phyloP scores from a whole-genome alignment of 306 rosid species.

The Neltuma alba region DNA sequence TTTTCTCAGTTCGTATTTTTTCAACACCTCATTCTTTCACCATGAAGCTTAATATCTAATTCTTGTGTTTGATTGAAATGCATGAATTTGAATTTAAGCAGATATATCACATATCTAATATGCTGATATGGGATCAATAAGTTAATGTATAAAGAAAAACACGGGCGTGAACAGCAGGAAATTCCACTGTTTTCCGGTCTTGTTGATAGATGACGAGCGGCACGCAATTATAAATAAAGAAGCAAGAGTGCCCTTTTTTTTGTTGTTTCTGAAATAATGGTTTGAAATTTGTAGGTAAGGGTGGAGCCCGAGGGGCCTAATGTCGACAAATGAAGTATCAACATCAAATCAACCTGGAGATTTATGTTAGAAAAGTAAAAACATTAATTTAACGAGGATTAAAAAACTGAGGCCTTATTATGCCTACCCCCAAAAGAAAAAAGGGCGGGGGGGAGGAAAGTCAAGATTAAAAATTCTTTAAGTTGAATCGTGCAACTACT shows the following conservation, averaged over 20 bases:
- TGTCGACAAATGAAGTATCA: conserved; percentile 54
- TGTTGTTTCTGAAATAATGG: background rate
- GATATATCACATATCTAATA: background rate
- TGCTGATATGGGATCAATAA: background rate
- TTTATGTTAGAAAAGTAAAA: conserved; percentile 41
- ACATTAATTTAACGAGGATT: conserved; percentile 30
- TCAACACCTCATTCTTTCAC: background rate
- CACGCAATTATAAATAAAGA: background rate
- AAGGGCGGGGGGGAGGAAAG: conserved; percentile 45
- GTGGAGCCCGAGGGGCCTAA: conserved; percentile 41
- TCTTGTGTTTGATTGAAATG: background rate
- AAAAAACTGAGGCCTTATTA: conserved; percentile 18
- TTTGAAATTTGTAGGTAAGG: conserved; percentile 40
- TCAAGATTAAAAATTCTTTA: conserved; percentile 53
- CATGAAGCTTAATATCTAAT: background rate
- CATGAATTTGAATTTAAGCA: background rate
- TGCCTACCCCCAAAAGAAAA: conserved; percentile 41
- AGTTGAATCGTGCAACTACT: conserved; percentile 48
- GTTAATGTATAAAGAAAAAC: background rate
- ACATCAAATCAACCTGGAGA: conserved; percentile 48
- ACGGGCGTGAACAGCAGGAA: background rate
- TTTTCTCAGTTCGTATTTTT: background rate
- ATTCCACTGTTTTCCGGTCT: background rate
- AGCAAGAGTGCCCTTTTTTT: background rate
- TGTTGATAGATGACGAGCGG: background rate